Evolutionary conservation across 305 asterid genomes (phyloP).

Genomic region (Solanum hybrid): DNA sequence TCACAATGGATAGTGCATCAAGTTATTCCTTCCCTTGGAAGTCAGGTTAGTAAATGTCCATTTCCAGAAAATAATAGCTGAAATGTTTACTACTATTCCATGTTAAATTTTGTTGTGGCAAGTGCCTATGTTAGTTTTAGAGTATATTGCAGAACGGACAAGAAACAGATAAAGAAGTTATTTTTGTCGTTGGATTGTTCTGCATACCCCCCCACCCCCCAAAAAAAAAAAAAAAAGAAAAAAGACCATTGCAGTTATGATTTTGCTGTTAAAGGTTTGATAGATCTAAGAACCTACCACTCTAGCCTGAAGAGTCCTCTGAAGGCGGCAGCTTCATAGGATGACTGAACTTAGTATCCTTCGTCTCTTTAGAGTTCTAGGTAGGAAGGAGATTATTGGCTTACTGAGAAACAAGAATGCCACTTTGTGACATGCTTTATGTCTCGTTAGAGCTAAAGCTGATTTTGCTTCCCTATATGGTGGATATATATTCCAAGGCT

Average conservation of each 20-base stretch:
- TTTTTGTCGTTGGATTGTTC: background rate
- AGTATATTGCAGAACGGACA: background rate
- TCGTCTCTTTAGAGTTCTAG: background rate
- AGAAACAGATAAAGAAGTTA: background rate
- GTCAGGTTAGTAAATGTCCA: conserved; percentile 30
- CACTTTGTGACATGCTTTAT: background rate
- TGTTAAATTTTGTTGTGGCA: background rate
- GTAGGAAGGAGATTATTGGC: background rate
- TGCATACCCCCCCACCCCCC: background rate
- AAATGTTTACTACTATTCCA: background rate
- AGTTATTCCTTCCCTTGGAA: conserved; percentile 60
- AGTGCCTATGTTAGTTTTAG: background rate
- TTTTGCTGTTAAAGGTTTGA: background rate
- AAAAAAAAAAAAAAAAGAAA: background rate
- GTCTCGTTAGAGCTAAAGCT: background rate
- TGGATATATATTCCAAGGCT: background rate
- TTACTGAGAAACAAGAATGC: background rate
- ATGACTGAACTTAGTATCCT: background rate
- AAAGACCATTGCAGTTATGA: background rate
- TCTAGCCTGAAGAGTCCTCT: background rate
- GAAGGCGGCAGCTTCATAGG: background rate
- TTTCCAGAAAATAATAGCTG: background rate
- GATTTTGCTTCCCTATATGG: background rate
- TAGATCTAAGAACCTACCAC: background rate
- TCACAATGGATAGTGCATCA: conserved; percentile 71